These are phyloP conservation scores for Barbarea vulgaris DNA, from an alignment of 345 rosid species.

Conservation along the genomic window DNA sequence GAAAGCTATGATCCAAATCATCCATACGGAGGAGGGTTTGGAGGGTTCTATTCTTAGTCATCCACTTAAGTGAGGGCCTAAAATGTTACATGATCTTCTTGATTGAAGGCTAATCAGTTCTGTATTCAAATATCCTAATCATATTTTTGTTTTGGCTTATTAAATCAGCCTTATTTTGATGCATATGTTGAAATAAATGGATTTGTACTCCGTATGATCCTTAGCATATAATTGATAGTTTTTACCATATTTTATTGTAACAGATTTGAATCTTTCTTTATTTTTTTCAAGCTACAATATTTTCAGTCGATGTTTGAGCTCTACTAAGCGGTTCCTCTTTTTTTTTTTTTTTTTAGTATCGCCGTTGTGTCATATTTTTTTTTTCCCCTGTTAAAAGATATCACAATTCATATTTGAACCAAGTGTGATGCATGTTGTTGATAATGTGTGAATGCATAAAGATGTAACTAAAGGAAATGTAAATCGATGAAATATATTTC, in stretches of 20 bases:
- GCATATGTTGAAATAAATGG: conserved; percentile 5
- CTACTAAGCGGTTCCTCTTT: not conserved
- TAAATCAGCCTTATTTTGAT: not conserved
- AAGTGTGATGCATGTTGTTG: not conserved
- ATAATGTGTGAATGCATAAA: not conserved
- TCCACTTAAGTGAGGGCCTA: not conserved
- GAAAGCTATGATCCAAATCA: conserved; percentile 33
- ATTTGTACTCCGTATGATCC: not conserved
- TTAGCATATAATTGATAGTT: not conserved
- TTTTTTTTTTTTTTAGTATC: too few relatives aligned
- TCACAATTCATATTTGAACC: not conserved
- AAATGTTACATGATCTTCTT: not conserved
- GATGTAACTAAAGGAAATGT: not conserved
- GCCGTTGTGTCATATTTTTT: too few relatives aligned
- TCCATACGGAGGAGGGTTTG: conserved; percentile 29
- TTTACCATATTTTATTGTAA: conserved; percentile 5
- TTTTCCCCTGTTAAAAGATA: too few relatives aligned
- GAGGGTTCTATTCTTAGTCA: conserved; percentile 33
- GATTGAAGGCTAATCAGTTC: conserved; percentile 24
- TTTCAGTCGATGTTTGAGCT: not conserved
- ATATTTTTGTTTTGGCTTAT: not conserved
- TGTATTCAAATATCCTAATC: conserved; percentile 7
- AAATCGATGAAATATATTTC: conserved; percentile 31
- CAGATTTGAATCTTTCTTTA: not conserved
- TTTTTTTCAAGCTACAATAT: not conserved